Evolutionary conservation across 2,329 filamentous ascomycete species (phyloP).

Genomic region (Arthrobotrys musiformis): DNA sequence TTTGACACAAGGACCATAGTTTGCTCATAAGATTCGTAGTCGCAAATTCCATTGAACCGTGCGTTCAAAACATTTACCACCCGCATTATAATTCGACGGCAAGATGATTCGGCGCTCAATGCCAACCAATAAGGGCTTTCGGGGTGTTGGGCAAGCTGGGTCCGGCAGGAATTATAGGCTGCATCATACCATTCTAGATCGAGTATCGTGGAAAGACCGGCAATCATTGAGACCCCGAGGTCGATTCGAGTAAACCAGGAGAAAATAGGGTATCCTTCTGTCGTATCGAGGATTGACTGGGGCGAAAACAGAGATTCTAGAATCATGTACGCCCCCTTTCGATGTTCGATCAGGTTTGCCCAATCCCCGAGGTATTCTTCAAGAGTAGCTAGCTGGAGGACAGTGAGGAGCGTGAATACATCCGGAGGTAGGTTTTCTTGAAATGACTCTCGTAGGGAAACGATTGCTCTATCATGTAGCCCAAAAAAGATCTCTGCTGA

Average conservation of each 20-base stretch:
- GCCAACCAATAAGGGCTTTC: constrained; percentile 74
- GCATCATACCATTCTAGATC: constrained; percentile 80
- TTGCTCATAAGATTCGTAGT: constrained; percentile 67
- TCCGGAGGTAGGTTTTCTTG: constrained; percentile 76
- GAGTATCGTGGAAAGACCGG: constrained; percentile 78
- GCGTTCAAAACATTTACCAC: constrained; percentile 81
- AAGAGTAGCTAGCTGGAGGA: constrained; percentile 90
- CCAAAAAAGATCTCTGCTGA: constrained; percentile 78
- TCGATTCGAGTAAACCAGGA: constrained; percentile 94
- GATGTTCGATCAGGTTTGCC: constrained; percentile 91
- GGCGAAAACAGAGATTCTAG: constrained; percentile 81
- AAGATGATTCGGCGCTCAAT: constrained; percentile 73
- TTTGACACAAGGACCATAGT: constrained; percentile 72
- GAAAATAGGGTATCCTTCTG: constrained; percentile 77
- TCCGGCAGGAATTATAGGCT: constrained; percentile 72
- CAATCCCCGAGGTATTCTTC: constrained; percentile 98
- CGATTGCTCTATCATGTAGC: constrained; percentile 91
- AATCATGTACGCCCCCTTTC: constrained; percentile 86
- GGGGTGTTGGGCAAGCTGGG: constrained; percentile 71
- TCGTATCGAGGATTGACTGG: constrained; percentile 76
- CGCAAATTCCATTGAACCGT: constrained; percentile 72
- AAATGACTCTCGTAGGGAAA: constrained; percentile 76
- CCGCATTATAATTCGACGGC: constrained; percentile 80
- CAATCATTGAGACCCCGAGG: constrained; percentile 82
- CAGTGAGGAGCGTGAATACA: constrained; percentile 81